A percentile compares a stretch with the other conserved stretches of the same genome.
These are phyloP conservation scores for Aspergillus amoenus DNA, from an alignment of 2,329 filamentous ascomycete genomes.

Conservation along the genomic window DNA sequence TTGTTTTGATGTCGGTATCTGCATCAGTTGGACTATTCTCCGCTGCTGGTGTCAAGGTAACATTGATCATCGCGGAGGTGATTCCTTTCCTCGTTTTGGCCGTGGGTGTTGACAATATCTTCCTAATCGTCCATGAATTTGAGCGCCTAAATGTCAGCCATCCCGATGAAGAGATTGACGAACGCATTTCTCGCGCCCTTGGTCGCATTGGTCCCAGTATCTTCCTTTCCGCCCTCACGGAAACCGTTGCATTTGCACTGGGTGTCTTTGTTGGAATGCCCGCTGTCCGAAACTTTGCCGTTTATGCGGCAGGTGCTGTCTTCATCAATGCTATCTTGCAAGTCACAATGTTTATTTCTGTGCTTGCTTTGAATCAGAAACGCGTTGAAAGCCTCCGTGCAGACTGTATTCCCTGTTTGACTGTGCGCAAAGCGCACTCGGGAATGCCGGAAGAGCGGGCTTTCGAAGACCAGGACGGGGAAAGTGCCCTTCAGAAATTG, in stretches of 20 bases:
- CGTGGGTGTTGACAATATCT: constrained; percentile 98
- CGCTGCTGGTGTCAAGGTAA: constrained; percentile 86
- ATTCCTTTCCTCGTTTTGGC: constrained; percentile 96
- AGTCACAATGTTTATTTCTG: constrained; percentile 94
- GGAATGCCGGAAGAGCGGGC: constrained; percentile 63
- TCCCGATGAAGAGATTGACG: constrained; percentile 82
- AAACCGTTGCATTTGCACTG: constrained; percentile 89
- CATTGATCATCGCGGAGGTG: constrained; percentile 95
- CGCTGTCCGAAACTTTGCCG: constrained; percentile 93
- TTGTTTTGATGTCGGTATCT: constrained; percentile 95
- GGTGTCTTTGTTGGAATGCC: constrained; percentile 97
- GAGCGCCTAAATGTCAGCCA: constrained; percentile 91
- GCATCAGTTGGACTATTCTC: constrained; percentile 95
- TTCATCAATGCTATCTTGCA: constrained; percentile 97
- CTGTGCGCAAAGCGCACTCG: constrained; percentile 71
- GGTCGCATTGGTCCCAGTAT: constrained; percentile 97
- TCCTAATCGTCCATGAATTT: constrained; percentile 97
- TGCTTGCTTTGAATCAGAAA: constrained; percentile 85
- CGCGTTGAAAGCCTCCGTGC: constrained; percentile 85
- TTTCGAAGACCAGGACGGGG: constrained; percentile 72
- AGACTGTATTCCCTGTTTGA: constrained; percentile 89
- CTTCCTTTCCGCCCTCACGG: constrained; percentile 87
- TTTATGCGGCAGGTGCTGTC: constrained; percentile 93
- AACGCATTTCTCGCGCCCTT: constrained; percentile 81
- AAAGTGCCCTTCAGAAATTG: constrained; percentile 79